Base-by-base conservation (phyloP, 1,139 yeast genomes). In the Zygosaccharomyces pseudobailii region DNA sequence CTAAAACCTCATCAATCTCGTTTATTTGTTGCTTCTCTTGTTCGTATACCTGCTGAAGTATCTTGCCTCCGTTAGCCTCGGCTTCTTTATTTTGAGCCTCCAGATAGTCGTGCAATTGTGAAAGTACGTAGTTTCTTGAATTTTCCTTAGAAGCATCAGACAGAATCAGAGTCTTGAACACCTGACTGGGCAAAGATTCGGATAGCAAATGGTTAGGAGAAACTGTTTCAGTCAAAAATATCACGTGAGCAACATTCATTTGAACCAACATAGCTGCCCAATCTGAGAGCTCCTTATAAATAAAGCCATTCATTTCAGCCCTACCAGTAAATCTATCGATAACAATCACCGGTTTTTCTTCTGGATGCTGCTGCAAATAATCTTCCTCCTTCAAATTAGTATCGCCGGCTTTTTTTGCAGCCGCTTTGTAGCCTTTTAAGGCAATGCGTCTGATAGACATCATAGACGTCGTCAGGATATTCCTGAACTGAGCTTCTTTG, bases 241-340 rank as follows among this genome's bases (percentile, higher is more conserved):
- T 77, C 3, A 92, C 97, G 70, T 90, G 97, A 0, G 97, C 97
- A 46, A 83, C 66, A 62, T 89, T 88, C 67, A 83, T 76, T 51
- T 82, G 84, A 34, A 89, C 79, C 49, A 92, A 70, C 55, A 76
- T 73, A 0, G 94, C 82, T 0, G 95, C 87, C 97, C 97, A 92
- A 40, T 87, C 95, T 0, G 97, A 86, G 19, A 92, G 59, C 56
- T 82, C 82, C 51, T 80, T 78, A 61, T 84, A 86, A n/a, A 87
- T 73, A 59, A 85, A 84, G 9, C 82, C 76, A 55, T 87, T 82
- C 3, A 74, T 67, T 51, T 81, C 87, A 2, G 85, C 72, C 49
- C 77, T 81, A 10, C 79, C 74, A 51, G 76, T 72, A 65, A 79
- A 89, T 57, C 90, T 79, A 60, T 86, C 86, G 48, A 92, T 77